These are phyloP conservation scores for Cordyceps javanica DNA, from an alignment of 2,329 filamentous ascomycete genomes.

Conservation along the genomic window DNA sequence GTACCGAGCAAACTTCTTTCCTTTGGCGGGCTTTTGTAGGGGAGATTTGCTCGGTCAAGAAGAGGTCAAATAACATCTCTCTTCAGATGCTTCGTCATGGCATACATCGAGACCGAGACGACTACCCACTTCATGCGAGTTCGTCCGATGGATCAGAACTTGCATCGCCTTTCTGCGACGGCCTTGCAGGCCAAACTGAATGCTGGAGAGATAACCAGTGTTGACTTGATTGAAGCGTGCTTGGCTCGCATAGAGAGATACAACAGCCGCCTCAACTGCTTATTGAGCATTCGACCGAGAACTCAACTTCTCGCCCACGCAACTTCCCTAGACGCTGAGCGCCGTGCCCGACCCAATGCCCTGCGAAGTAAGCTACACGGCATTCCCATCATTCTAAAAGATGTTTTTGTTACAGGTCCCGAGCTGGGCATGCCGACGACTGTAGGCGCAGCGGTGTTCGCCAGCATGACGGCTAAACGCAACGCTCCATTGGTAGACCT, in stretches of 20 bases:
- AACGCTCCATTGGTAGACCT: slow-evolving; percentile 7
- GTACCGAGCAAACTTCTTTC: not conserved
- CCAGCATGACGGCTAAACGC: not conserved
- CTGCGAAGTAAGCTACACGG: slow-evolving; percentile 9
- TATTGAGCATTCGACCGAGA: not conserved
- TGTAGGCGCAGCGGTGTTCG: not conserved
- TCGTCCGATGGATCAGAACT: not conserved
- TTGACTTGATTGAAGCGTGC: not conserved
- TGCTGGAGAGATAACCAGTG: slow-evolving; percentile 1
- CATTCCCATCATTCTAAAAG: slow-evolving; percentile 11
- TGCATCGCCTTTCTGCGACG: slow-evolving; percentile 2
- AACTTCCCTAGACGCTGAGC: slow-evolving; percentile 5
- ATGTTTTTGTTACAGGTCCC: slow-evolving; percentile 6
- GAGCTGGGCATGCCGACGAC: slow-evolving; percentile 12
- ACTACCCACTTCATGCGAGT: not conserved
- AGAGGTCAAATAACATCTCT: not conserved
- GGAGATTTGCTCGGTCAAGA: no score
- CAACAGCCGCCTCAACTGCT: not conserved
- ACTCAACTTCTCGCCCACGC: slow-evolving; percentile 5
- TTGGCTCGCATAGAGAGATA: slow-evolving; percentile 1
- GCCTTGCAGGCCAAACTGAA: not conserved
- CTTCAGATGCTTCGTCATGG: not conserved
- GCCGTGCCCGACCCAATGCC: not conserved
- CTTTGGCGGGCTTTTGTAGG: not conserved
- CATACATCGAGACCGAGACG: not conserved